Conservation (phyloP, 2,329 filamentous ascomycete genomes). For the Epichloe uncinata region DNA sequence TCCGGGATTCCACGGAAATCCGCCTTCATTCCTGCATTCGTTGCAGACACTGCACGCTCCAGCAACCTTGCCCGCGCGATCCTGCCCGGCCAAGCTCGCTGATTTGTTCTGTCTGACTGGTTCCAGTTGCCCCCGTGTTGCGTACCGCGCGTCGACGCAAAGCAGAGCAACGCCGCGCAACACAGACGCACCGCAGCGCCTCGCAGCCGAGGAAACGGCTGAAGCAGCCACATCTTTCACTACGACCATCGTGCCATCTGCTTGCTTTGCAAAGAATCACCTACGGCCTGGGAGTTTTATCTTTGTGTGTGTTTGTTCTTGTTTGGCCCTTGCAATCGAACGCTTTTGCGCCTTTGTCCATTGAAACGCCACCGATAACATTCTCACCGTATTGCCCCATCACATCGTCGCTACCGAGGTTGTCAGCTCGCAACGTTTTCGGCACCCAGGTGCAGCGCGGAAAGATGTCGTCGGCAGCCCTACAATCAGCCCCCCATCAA, state of each 20-base stretch:
- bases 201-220: conserved; percentile 3
- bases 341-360: neutral
- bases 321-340: neutral
- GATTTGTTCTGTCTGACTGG: neutral
- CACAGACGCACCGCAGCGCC: conserved; percentile 2
- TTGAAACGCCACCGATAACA: neutral
- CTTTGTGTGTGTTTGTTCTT: neutral
- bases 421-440: conserved; percentile 2
- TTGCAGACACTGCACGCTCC: neutral
- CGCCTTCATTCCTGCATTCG: conserved; percentile 4
- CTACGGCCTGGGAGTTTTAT: neutral
- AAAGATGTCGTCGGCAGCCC: conserved; percentile 40
- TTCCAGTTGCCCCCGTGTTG: conserved; percentile 1
- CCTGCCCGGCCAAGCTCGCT: neutral
- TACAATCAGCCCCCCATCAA: conserved; percentile 46
- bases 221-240: neutral
- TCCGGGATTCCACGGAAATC: conserved; percentile 7
- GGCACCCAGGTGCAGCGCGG: conserved; percentile 9
- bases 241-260: conserved; percentile 1
- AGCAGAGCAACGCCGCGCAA: conserved; percentile 1
- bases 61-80: neutral
- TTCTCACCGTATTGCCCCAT: neutral
- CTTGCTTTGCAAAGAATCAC: conserved; percentile 1
- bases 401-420: neutral
- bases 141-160: conserved; percentile 1